These are phyloP conservation scores for Arthrinium phaeospermum DNA, from an alignment of 2,329 filamentous ascomycete species.

Conservation along the genomic window DNA sequence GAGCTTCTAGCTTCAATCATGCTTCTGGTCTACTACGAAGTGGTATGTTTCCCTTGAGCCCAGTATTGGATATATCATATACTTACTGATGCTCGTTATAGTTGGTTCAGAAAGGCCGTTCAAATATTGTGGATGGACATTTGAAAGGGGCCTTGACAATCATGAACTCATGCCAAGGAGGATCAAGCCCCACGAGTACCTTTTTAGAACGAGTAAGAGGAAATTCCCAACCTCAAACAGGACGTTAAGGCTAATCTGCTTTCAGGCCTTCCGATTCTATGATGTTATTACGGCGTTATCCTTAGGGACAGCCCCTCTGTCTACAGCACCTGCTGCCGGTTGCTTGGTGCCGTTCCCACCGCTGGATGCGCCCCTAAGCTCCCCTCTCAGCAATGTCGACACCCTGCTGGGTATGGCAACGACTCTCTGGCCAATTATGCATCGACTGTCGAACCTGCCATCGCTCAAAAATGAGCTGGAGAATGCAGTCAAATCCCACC, in stretches of 20 bases:
- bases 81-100: slow-evolving; percentile 34
- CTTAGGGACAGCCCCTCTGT: slow-evolving; percentile 62
- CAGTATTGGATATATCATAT: slow-evolving; percentile 23
- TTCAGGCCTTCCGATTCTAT: slow-evolving; percentile 68
- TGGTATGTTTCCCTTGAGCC: slow-evolving; percentile 52
- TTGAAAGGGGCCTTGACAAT: slow-evolving; percentile 67
- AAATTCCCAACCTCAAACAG: not conserved
- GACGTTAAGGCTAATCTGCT: slow-evolving; percentile 30
- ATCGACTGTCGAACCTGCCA: slow-evolving; percentile 62
- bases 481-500: slow-evolving; percentile 47
- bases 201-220: slow-evolving; percentile 62
- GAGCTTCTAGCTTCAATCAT: slow-evolving; percentile 67
- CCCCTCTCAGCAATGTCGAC: slow-evolving; percentile 59
- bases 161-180: slow-evolving; percentile 55
- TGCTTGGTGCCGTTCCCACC: slow-evolving; percentile 54
- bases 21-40: slow-evolving; percentile 68
- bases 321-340: slow-evolving; percentile 53
- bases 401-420: slow-evolving; percentile 66
- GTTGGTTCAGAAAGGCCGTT: slow-evolving; percentile 65
- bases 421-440: slow-evolving; percentile 67
- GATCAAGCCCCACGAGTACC: slow-evolving; percentile 55
- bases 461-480: slow-evolving; percentile 59
- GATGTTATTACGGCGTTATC: slow-evolving; percentile 69
- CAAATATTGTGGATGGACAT: slow-evolving; percentile 66
- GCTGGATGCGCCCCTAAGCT: slow-evolving; percentile 51